Base-by-base conservation (phyloP, 2,329 filamentous ascomycete species). In the Nothopassalora personata region DNA sequence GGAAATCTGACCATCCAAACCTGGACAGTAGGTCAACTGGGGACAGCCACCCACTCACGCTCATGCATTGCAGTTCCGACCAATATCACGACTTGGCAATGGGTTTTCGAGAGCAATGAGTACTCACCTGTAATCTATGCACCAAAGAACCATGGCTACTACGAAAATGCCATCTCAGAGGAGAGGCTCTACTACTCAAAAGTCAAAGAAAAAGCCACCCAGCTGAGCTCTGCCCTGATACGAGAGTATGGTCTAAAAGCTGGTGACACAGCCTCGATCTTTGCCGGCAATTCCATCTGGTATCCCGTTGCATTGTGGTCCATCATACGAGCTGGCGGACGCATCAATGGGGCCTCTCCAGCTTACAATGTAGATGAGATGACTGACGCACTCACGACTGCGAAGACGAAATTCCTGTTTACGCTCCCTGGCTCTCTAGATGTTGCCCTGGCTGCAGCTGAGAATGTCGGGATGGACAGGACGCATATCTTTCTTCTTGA, bases 301-400 rank as follows among this genome's bases (percentile, higher is more conserved):
- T 87, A 86, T 56, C 85, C 86, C 0, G 80, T 86, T 4, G 83
- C 82, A 18, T 81, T 87, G 75, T 80, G 83, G 61, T 79, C 80
- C 0, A 79, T 80, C 0, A 73, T 84, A 5, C 76, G 81, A 33
- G 68, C 62, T 8, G 66, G 66, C 0, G 84, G 80, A 1, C 76
- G 84, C 10, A 81, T 86, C 1, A 84, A 81, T 18, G 84, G 85
- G 0, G 84, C 84, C 0, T 83, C 79, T 7, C 84, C 86, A 0
- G 84, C 83, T 0, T 88, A 87, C 70, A 86, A 82, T 56, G 76
- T 81, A 6, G 85, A 87, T 34, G 85, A 88, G 64, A 86, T 88
- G 81, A 79, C 80, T 0, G 83, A 86, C 68, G 84, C 83, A 0
- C 73, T 88, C 3, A 81, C 80, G 61, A 84, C 78, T 1, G 81